Conservation (phyloP, 768 basidiomycete species). For the Cyathus striatus region DNA sequence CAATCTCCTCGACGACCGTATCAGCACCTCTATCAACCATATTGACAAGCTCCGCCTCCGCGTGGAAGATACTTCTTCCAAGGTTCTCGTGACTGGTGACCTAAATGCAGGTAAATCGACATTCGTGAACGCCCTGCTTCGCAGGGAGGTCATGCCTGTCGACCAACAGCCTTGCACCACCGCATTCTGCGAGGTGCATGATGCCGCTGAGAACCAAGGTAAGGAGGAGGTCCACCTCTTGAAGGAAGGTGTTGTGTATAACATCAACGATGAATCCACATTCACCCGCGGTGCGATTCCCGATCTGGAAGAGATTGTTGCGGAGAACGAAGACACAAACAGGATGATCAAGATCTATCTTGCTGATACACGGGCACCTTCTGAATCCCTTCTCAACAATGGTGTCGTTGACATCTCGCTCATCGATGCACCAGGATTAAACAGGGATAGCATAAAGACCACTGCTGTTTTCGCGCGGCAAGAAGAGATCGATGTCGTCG, state of each 20-base stretch:
- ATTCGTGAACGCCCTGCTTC: slow-evolving; percentile 91
- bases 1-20: slow-evolving; percentile 83
- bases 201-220: slow-evolving; percentile 75
- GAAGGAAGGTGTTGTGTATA: slow-evolving; percentile 64
- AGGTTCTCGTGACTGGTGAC: slow-evolving; percentile 97
- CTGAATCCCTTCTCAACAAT: slow-evolving; percentile 87
- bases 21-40: slow-evolving; percentile 68
- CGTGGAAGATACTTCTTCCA: slow-evolving; percentile 87
- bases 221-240: slow-evolving; percentile 84
- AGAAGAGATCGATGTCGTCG: slow-evolving; percentile 97
- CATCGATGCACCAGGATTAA: slow-evolving; percentile 97
- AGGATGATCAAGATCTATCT: slow-evolving; percentile 87
- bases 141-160: slow-evolving; percentile 90
- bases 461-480: slow-evolving; percentile 94
- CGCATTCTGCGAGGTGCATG: slow-evolving; percentile 94
- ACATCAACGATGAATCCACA: slow-evolving; percentile 67
- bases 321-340: slow-evolving; percentile 66
- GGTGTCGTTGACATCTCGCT: slow-evolving; percentile 96
- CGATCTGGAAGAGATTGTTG: slow-evolving; percentile 76
- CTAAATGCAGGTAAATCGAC: slow-evolving; percentile 98
- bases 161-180: slow-evolving; percentile 99
- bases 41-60: slow-evolving; percentile 82
- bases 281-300: slow-evolving; percentile 62
- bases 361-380: slow-evolving; percentile 69
- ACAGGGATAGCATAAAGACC: slow-evolving; percentile 91